Percentiles rank a stretch among this genome's conserved stretches.
These are phyloP conservation scores for Pyrus bretschneideri DNA, from an alignment of 306 rosid genomes.

Conservation along the genomic window DNA sequence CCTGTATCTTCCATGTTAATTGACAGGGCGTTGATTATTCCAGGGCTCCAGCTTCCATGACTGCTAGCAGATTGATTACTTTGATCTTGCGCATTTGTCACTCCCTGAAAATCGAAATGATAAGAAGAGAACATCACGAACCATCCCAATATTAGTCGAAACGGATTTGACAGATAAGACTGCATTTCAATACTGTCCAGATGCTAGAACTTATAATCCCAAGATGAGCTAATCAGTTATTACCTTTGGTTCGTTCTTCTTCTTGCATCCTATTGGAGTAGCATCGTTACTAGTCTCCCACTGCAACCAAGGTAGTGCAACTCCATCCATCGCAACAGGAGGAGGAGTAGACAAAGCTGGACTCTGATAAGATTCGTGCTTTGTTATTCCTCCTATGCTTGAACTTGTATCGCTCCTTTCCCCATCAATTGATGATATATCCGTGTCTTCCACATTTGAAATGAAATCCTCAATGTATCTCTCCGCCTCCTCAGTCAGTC, in stretches of 20 bases:
- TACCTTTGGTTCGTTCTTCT: conserved; percentile 25
- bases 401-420: conserved; percentile 96
- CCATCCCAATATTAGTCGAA: neutral
- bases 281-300: conserved; percentile 80
- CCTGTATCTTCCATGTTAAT: conserved; percentile 40
- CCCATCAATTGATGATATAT: conserved; percentile 88
- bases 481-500: conserved; percentile 87
- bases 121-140: neutral
- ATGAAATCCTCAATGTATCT: conserved; percentile 88
- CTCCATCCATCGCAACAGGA: conserved; percentile 72
- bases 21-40: conserved; percentile 27
- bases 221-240: conserved; percentile 1
- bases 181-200: neutral
- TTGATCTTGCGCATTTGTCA: conserved; percentile 26
- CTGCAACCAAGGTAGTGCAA: conserved; percentile 81
- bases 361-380: conserved; percentile 36
- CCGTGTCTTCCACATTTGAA: conserved; percentile 92
- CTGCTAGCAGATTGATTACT: conserved; percentile 55
- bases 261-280: conserved; percentile 38
- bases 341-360: conserved; percentile 43
- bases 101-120: conserved; percentile 27
- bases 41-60: conserved; percentile 89
- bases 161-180: neutral
- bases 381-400: conserved; percentile 64
- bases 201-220: neutral